Conservation (phyloP, 2,329 filamentous ascomycete species). For the Stachybotrys chartarum region DNA sequence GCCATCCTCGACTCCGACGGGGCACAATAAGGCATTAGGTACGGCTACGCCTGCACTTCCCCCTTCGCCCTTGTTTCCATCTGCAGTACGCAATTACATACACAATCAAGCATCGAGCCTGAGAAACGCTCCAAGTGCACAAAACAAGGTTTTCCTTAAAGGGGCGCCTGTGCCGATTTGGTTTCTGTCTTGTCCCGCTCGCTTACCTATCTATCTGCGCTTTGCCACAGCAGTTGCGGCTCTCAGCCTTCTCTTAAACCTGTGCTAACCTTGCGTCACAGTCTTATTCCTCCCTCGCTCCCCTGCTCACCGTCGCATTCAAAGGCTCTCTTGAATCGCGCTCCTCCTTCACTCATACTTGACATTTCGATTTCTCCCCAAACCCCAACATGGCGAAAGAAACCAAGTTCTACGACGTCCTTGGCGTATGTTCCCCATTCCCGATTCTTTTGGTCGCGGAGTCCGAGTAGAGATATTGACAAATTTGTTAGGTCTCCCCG, state of each 20-base stretch:
- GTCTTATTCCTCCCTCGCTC: neutral
- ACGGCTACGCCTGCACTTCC: neutral
- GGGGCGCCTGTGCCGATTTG: no score
- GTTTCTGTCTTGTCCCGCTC: neutral
- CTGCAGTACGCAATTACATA: no score
- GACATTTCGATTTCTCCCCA: constrained; percentile 4
- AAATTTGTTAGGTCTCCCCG: constrained; percentile 57
- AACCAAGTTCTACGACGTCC: constrained; percentile 69
- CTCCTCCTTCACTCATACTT: constrained; percentile 4
- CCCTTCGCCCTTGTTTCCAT: no score
- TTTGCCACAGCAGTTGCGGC: neutral
- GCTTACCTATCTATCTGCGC: neutral
- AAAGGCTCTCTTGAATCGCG: neutral
- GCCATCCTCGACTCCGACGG: neutral
- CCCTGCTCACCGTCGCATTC: neutral
- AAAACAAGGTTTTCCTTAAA: no score
- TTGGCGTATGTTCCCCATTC: constrained; percentile 54
- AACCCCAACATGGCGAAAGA: constrained; percentile 64
- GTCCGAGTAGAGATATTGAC: constrained; percentile 9
- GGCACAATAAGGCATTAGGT: neutral
- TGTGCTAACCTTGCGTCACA: neutral
- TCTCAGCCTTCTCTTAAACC: neutral
- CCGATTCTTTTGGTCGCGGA: neutral
- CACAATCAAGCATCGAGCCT: no score
- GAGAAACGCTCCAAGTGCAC: no score